A percentile compares a stretch with the other conserved stretches of the same genome.
Evolutionary conservation across 495 filamentous ascomycete genomes (phyloP).

Genomic region (Penicillium pulvis): DNA sequence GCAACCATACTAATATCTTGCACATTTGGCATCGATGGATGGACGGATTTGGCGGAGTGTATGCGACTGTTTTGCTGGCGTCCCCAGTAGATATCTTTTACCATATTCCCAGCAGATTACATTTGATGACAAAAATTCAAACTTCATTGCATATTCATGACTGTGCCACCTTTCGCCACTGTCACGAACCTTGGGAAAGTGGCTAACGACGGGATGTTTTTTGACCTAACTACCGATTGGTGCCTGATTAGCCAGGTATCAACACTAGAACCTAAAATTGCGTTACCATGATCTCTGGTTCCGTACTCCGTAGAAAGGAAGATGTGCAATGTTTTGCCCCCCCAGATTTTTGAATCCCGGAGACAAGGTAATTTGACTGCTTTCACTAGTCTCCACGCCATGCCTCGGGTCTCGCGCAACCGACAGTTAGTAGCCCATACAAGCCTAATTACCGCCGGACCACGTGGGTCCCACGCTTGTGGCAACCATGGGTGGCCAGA

Average conservation of each 20-base stretch:
- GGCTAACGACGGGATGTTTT: background rate
- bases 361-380: background rate
- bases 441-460: constrained; percentile 7
- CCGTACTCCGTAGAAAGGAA: background rate
- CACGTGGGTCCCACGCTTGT: constrained; percentile 7
- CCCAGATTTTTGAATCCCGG: background rate
- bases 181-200: background rate
- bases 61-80: background rate
- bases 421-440: constrained; percentile 1
- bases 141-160: background rate
- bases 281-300: background rate
- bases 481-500: constrained; percentile 1
- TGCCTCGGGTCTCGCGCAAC: background rate
- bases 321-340: background rate
- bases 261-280: background rate
- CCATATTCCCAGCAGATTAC: constrained; percentile 3
- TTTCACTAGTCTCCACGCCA: background rate
- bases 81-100: constrained; percentile 7
- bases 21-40: background rate
- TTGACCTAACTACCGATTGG: background rate
- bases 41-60: background rate
- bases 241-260: background rate
- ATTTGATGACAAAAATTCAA: background rate
- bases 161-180: background rate
- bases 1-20: constrained; percentile 7